Conservation (phyloP, 148 eudicot genomes). For the Chenopodium formosanum region DNA sequence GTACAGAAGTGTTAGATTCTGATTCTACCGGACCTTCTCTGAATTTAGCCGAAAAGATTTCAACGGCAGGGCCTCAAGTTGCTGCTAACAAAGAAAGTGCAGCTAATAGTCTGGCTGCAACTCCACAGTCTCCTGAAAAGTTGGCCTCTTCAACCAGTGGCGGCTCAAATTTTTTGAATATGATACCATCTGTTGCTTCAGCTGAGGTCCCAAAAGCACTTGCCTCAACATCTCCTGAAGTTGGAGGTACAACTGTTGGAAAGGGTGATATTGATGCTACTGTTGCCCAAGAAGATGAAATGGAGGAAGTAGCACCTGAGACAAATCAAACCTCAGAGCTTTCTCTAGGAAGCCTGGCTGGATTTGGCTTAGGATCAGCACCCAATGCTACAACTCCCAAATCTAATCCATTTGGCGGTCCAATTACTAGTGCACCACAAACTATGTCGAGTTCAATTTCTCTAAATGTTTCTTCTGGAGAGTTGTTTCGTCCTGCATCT, state of each 20-base stretch:
- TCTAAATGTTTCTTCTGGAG: slow-evolving; percentile 57
- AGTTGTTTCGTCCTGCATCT: slow-evolving; percentile 85
- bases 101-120: slow-evolving; percentile 22
- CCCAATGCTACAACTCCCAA: slow-evolving; percentile 40
- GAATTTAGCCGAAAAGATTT: slow-evolving; percentile 20
- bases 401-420: slow-evolving; percentile 74
- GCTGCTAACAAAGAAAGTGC: slow-evolving; percentile 30
- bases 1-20: slow-evolving; percentile 23
- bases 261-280: slow-evolving; percentile 31
- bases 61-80: slow-evolving; percentile 29
- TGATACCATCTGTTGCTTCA: slow-evolving; percentile 22
- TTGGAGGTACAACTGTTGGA: slow-evolving; percentile 31
- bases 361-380: slow-evolving; percentile 75
- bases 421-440: slow-evolving; percentile 30
- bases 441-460: slow-evolving; percentile 34
- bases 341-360: slow-evolving; percentile 65
- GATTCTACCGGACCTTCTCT: slow-evolving; percentile 24
- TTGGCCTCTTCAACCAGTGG: slow-evolving; percentile 16
- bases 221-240: slow-evolving; percentile 29
- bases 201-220: slow-evolving; percentile 32
- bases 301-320: slow-evolving; percentile 98
- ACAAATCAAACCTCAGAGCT: slow-evolving; percentile 43
- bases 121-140: slow-evolving; percentile 33
- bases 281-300: slow-evolving; percentile 74
- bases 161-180: slow-evolving; percentile 27